Evolutionary conservation across 768 basidiomycete genomes (phyloP).

Genomic region (Dioszegia aurantiaca): DNA sequence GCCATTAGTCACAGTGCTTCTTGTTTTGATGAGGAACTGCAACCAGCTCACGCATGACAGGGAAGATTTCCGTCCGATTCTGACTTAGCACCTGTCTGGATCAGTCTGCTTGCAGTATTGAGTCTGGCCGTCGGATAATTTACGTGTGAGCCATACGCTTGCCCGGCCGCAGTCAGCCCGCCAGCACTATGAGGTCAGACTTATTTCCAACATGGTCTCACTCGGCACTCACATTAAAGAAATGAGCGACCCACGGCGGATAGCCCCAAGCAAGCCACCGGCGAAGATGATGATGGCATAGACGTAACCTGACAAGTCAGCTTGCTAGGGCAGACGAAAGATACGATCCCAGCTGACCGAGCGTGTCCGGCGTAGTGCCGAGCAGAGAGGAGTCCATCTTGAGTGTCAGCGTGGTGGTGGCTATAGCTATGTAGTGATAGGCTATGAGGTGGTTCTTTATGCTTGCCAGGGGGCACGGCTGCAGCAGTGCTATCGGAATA

Average conservation of each 20-base stretch:
- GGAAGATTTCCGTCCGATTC: slow-evolving; percentile 4
- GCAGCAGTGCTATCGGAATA: too few relatives aligned
- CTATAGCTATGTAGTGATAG: too few relatives aligned
- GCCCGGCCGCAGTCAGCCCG: background rate
- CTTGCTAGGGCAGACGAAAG: too few relatives aligned
- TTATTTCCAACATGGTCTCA: too few relatives aligned
- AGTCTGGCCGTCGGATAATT: too few relatives aligned
- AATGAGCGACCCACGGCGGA: slow-evolving; percentile 15
- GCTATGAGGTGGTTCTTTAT: too few relatives aligned
- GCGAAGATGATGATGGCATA: slow-evolving; percentile 9
- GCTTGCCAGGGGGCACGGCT: too few relatives aligned
- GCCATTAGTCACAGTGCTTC: background rate
- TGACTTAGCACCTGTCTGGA: background rate
- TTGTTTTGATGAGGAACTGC: too few relatives aligned
- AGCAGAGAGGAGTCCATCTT: background rate
- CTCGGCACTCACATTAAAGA: slow-evolving; percentile 21
- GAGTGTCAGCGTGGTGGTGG: background rate
- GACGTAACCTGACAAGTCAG: slow-evolving; percentile 17
- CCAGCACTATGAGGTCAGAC: slow-evolving; percentile 13
- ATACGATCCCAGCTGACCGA: background rate
- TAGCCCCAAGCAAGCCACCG: slow-evolving; percentile 13
- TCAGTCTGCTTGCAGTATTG: background rate
- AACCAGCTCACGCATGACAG: slow-evolving; percentile 6
- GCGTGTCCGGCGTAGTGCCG: slow-evolving; percentile 1
- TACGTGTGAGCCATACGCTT: slow-evolving; percentile 14